Base-by-base conservation (phyloP, 1,284 basidiomycete genomes). In the Moesziomyces parantarcticus region DNA sequence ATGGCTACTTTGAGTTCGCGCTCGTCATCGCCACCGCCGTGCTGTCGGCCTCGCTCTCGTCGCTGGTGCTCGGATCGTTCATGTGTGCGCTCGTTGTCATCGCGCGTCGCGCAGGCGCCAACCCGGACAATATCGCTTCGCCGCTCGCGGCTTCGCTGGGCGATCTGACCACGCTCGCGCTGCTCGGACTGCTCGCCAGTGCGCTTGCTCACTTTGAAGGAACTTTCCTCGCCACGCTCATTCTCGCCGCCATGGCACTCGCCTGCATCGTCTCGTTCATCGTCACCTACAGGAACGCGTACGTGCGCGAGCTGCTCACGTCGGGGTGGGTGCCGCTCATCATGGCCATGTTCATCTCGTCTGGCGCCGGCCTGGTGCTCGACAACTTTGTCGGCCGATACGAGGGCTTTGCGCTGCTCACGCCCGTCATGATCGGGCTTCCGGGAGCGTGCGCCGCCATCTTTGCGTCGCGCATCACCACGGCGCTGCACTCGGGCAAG, bases 71-170 rank as follows among this genome's bases (percentile, higher is more conserved):
- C 1, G 96, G 96, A 2, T 92, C 91, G 1, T 97, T 98, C 85
- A 97, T 98, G 93, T 94, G 92, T 79, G 86, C 87, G 8, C 87
- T 97, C 22, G 89, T 98, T 41, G 88, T 98, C 21, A 67, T 92
- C 3, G 94, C 93, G 81, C 86, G 93, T 48, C 88, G 87, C 77
- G 88, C 88, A 55, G 89, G 90, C 3, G 88, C 91, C 42, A 92
- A 99, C 84, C 96, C 95, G 56, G 94, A 97, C 82, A 98, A 98
- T 83, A 96, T 98, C 71, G 92, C 94, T 3, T 93, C 95, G 0
- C 94, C 96, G 0, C 87, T 98, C 6, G 96, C 96, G 0, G 90
- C 93, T 3, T 95, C 93, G 71, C 87, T 98, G 0, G 95, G 96
- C 10, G 96, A 98, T 81, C 87, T 99, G 29, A 87, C 97, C 54